Base-by-base conservation (phyloP, 805 yeast species). In the Candida anglica region DNA sequence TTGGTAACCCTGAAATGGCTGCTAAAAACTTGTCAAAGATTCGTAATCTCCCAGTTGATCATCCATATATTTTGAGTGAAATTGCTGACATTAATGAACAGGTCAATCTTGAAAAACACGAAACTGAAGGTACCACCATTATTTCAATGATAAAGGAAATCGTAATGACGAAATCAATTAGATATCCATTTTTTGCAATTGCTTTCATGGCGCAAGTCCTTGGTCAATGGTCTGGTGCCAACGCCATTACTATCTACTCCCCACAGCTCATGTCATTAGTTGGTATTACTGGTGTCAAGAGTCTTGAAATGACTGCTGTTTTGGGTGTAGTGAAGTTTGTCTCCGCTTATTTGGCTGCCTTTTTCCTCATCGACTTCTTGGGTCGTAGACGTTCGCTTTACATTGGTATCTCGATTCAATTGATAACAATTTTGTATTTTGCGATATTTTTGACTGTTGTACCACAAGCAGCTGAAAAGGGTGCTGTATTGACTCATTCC, bases 191-290 rank as follows among this genome's bases (percentile, higher is more conserved):
- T 38, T 59, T 75, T 30, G 43, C 56, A 6, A 41, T 75, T 24
- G 69, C 75, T 28, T 36, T 63, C 22, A 39, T 51, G 36, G 59
- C 69, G 19, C 81, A 74, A 50, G 26, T 74, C 10, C 56, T 75
- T 25, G 72, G 71, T 23, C 80, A 76, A 53, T 76, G 80, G 80
- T 66, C 75, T n/a, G 79, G 79, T 33, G 75, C 79, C 5, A 69
- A 68, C 42, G 67, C 79, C 6, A 56, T 77, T 28, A 75, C 81
- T 3, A 72, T 75, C 31, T 77, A 76, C 43, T 74, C 80, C 24
- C 73, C 80, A 2, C 74, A 71, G 32, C 52, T 75, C 28, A 69
- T 74, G 39, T 64, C 63, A 4, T 54, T 71, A 38, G 66, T 68
- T 33, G 79, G 80, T 29, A 60, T 66, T 33, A 46, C 50, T 7